Conservation (phyloP, 148 eudicot species). For the Rhododendron kiyosumense region DNA sequence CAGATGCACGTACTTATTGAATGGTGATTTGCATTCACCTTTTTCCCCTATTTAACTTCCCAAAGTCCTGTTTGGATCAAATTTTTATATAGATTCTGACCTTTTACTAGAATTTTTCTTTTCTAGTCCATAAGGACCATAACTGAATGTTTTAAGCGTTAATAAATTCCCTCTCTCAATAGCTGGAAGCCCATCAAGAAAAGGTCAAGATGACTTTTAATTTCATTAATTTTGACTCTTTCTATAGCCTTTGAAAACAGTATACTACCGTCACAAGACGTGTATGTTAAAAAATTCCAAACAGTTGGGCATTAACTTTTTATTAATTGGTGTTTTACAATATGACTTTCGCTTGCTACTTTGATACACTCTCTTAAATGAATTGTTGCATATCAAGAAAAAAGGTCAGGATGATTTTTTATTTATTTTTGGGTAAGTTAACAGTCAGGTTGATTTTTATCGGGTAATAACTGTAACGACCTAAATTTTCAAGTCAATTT, state of each 20-base stretch:
- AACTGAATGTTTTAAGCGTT: not conserved
- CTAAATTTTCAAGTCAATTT: no score
- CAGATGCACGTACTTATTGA: no score
- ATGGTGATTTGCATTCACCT: not conserved
- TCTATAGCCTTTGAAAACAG: not conserved
- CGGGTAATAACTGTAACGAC: no score
- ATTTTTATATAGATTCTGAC: not conserved
- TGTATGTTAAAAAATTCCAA: not conserved
- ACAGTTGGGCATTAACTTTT: not conserved
- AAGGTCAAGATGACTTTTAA: not conserved
- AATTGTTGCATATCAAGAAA: no score
- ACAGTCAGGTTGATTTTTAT: no score
- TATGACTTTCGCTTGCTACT: not conserved
- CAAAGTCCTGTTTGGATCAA: not conserved
- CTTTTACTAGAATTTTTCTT: not conserved
- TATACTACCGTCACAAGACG: not conserved
- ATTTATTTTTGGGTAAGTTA: no score
- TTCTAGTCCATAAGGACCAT: no score
- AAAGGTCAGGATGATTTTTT: no score
- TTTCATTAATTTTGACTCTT: not conserved
- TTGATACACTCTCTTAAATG: not conserved
- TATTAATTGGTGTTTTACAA: no score
- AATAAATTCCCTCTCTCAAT: not conserved
- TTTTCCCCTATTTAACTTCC: not conserved
- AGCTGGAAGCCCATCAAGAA: not conserved